A percentile compares a stretch with the other conserved stretches of the same genome.
phyloP scores from a whole-genome alignment of 805 yeast species.

The Grigorovia humatica region DNA sequence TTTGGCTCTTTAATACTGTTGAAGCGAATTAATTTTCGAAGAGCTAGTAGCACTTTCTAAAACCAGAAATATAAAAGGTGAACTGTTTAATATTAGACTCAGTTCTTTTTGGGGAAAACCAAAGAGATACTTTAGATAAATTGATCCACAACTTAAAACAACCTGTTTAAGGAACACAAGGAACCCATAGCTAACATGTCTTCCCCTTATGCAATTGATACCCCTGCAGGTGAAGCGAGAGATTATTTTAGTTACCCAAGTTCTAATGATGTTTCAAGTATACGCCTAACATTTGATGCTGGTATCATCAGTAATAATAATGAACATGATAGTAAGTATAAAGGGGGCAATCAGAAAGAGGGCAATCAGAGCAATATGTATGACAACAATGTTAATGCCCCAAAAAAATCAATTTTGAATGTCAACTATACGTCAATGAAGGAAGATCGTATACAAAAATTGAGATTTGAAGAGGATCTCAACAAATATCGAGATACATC shows the following conservation, averaged over 20 bases:
- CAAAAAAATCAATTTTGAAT: neutral
- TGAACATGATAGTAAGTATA: too few relatives aligned
- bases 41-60: too few relatives aligned
- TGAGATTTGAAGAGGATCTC: neutral
- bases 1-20: too few relatives aligned
- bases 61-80: too few relatives aligned
- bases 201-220: neutral
- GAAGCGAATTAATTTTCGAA: too few relatives aligned
- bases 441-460: neutral
- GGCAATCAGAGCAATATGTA: too few relatives aligned
- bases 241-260: slow-evolving; percentile 14
- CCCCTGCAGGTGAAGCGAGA: slow-evolving; percentile 7
- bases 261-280: neutral
- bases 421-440: neutral
- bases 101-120: neutral
- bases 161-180: neutral
- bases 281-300: too few relatives aligned
- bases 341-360: too few relatives aligned
- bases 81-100: too few relatives aligned
- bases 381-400: too few relatives aligned
- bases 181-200: neutral
- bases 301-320: neutral
- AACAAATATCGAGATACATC: neutral
- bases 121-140: neutral
- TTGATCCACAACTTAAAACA: slow-evolving; percentile 4